phyloP scores from a whole-genome alignment of 1,284 basidiomycete genomes.

The Exobasidium rhododendri region DNA sequence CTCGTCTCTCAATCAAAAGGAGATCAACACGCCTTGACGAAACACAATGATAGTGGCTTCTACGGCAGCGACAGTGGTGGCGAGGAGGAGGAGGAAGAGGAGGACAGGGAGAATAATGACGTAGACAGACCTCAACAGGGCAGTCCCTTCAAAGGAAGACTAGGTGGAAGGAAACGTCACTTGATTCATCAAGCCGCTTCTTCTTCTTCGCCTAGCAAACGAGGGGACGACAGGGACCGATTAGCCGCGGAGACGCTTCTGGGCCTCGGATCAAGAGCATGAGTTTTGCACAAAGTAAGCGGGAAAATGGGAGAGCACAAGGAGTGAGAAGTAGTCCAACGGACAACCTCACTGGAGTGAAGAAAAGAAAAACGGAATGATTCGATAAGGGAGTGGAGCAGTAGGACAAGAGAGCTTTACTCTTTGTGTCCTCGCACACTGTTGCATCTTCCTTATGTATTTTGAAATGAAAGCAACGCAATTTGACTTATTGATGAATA shows the following conservation, averaged over 20 bases:
- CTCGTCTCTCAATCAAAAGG: not conserved
- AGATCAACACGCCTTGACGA: not conserved
- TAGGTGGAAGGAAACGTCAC: not conserved
- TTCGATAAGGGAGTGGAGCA: too few relatives aligned
- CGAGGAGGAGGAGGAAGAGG: not conserved
- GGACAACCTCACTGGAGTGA: too few relatives aligned
- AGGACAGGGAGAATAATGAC: not conserved
- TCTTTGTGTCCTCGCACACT: too few relatives aligned
- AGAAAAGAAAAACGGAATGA: too few relatives aligned
- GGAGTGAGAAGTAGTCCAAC: too few relatives aligned
- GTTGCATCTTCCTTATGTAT: too few relatives aligned
- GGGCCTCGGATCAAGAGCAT: slow-evolving; percentile 4
- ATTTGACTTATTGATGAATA: too few relatives aligned
- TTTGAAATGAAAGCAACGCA: too few relatives aligned
- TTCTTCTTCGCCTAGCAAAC: slow-evolving; percentile 6
- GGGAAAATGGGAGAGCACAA: too few relatives aligned
- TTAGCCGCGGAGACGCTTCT: slow-evolving; percentile 7
- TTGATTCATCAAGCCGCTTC: not conserved
- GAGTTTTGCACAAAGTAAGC: too few relatives aligned
- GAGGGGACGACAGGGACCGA: slow-evolving; percentile 7
- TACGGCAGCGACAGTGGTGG: slow-evolving; percentile 10
- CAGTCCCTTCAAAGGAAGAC: slow-evolving; percentile 1
- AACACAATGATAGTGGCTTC: slow-evolving; percentile 15
- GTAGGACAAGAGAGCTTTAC: too few relatives aligned
- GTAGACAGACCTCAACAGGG: not conserved